These are phyloP conservation scores for Falciphora oryzae DNA, from an alignment of 2,329 filamentous ascomycete species.

Conservation along the genomic window DNA sequence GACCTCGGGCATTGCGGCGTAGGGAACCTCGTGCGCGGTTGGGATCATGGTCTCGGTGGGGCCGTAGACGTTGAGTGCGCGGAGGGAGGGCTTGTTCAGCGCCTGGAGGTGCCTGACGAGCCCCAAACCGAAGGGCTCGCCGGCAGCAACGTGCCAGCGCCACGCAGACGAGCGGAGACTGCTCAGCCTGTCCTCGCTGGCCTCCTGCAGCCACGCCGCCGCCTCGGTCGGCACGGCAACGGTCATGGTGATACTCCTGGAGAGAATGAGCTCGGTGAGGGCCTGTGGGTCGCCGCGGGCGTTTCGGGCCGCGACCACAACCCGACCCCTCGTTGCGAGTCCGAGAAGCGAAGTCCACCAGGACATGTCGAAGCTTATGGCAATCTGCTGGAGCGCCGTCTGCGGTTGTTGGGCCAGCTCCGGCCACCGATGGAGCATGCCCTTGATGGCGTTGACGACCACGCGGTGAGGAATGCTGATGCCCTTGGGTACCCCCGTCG, in stretches of 20 bases:
- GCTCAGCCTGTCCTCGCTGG: neutral
- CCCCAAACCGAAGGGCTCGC: neutral
- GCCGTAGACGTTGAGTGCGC: slow-evolving; percentile 25
- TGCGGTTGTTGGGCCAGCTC: slow-evolving; percentile 17
- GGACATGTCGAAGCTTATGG: slow-evolving; percentile 35
- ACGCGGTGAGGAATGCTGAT: slow-evolving; percentile 52
- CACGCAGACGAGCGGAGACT: neutral
- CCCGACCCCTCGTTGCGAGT: slow-evolving; percentile 28
- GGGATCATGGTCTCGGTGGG: slow-evolving; percentile 24
- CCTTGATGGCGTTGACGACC: slow-evolving; percentile 39
- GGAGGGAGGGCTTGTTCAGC: neutral
- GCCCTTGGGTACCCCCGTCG: slow-evolving; percentile 52
- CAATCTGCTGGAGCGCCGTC: slow-evolving; percentile 18
- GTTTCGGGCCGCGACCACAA: slow-evolving; percentile 27
- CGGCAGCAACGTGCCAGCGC: neutral
- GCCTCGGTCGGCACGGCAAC: neutral
- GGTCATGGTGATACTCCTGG: neutral
- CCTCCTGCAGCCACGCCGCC: slow-evolving; percentile 3
- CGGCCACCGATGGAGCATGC: slow-evolving; percentile 16
- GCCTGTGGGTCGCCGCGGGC: slow-evolving; percentile 27
- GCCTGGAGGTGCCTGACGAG: neutral
- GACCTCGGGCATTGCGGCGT: neutral
- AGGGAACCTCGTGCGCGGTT: slow-evolving; percentile 9
- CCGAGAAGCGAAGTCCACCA: slow-evolving; percentile 30
- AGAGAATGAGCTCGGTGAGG: slow-evolving; percentile 17